These are phyloP conservation scores for Cordyceps tenuipes DNA, from an alignment of 2,329 filamentous ascomycete genomes.

Conservation along the genomic window DNA sequence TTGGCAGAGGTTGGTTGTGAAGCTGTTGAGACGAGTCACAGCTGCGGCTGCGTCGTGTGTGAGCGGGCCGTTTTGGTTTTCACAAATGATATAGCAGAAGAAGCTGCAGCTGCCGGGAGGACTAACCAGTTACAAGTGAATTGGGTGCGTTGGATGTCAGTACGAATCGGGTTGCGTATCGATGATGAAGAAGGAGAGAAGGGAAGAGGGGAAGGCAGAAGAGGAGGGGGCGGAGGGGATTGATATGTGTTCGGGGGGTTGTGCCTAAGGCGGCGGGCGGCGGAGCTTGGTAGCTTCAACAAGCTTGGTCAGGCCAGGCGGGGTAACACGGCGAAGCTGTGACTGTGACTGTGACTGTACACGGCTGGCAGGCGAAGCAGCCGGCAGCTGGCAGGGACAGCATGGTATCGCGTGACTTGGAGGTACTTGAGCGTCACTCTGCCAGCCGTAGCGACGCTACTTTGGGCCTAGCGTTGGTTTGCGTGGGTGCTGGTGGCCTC, in stretches of 20 bases:
- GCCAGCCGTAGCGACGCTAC: neutral
- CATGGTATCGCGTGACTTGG: conserved; percentile 12
- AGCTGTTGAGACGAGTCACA: conserved; percentile 7
- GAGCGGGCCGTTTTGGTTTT: neutral
- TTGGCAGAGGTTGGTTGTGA: conserved; percentile 17
- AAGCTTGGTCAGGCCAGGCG: conserved; percentile 9
- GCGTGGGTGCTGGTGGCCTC: neutral
- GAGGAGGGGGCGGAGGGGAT: conserved; percentile 22
- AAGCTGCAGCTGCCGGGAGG: neutral
- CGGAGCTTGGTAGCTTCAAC: conserved; percentile 5
- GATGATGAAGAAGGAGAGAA: conserved; percentile 21
- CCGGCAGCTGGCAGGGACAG: neutral
- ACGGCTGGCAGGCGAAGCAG: neutral
- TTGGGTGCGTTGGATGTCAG: conserved; percentile 15
- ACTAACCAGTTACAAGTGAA: conserved; percentile 4
- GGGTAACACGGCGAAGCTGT: conserved; percentile 4
- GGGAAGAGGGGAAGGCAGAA: conserved; percentile 17
- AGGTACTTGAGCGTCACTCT: conserved; percentile 5
- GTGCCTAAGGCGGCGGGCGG: conserved; percentile 13
- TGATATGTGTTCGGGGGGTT: conserved; percentile 23
- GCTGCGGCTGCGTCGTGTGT: conserved; percentile 6
- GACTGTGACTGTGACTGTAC: neutral
- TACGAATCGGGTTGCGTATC: conserved; percentile 13
- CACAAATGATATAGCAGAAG: neutral
- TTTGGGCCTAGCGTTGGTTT: conserved; percentile 8